Evolutionary conservation across 2,329 filamentous ascomycete species (phyloP).

Genomic region (Tolypocladium amazonense): DNA sequence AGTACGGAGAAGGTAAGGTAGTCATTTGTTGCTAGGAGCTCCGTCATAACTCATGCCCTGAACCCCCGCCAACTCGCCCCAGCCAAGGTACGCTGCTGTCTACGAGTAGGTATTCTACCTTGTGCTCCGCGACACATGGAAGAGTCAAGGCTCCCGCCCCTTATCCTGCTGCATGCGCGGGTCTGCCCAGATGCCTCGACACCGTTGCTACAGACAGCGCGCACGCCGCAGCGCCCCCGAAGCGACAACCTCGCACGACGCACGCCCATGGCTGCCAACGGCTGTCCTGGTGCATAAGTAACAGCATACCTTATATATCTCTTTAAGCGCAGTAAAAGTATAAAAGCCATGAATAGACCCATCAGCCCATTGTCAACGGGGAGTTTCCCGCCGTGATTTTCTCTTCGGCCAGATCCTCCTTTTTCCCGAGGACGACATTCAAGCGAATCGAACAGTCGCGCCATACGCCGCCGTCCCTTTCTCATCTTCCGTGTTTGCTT

Average conservation of each 20-base stretch:
- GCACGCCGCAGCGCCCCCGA: background rate
- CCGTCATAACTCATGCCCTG: too few species aligned
- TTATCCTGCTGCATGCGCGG: too few species aligned
- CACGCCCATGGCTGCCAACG: background rate
- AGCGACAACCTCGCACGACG: background rate
- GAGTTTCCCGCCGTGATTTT: background rate
- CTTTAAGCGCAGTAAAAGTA: background rate
- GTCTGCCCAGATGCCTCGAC: too few species aligned
- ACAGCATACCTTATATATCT: background rate
- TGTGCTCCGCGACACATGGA: too few species aligned
- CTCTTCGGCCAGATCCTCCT: background rate
- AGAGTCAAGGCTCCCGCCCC: too few species aligned
- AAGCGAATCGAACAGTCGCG: background rate
- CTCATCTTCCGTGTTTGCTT: background rate
- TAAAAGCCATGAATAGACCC: background rate
- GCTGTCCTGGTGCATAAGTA: background rate
- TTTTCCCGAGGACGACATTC: background rate
- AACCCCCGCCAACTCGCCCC: too few species aligned
- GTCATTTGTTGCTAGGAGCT: too few species aligned
- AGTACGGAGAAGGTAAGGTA: too few species aligned
- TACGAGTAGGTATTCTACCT: too few species aligned
- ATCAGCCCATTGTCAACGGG: background rate
- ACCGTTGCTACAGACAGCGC: too few species aligned
- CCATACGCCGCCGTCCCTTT: background rate
- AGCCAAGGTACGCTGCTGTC: too few species aligned